These are phyloP conservation scores for Closterium sp. DNA, from an alignment of 139 green algal genomes.

Conservation along the genomic window DNA sequence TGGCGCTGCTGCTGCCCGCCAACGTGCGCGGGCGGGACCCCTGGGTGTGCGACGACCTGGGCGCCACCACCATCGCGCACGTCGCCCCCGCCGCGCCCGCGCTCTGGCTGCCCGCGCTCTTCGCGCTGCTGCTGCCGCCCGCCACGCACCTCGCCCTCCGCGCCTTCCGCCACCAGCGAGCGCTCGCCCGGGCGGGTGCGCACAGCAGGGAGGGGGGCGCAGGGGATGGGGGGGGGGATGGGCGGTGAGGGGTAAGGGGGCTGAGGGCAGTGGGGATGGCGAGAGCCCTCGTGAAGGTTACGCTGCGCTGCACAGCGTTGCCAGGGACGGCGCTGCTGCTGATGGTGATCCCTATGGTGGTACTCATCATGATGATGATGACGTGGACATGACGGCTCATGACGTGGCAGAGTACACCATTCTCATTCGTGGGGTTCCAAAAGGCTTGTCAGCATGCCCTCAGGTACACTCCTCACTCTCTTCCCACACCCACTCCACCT, in stretches of 20 bases:
- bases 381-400: background rate
- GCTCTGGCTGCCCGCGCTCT: background rate
- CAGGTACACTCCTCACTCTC: background rate
- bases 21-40: background rate
- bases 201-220: background rate
- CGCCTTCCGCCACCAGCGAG: background rate
- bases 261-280: background rate
- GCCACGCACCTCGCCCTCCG: background rate
- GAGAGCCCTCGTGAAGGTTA: background rate
- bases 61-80: background rate
- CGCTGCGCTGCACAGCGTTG: background rate
- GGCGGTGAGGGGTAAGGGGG: background rate
- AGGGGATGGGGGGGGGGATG: background rate
- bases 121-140: background rate
- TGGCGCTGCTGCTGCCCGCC: background rate
- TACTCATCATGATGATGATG: background rate
- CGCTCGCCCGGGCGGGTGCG: no score
- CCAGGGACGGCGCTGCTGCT: background rate
- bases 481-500: background rate
- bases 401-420: background rate
- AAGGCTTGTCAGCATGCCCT: background rate
- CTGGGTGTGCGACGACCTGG: background rate
- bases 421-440: background rate
- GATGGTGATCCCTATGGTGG: background rate
- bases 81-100: background rate